Evolutionary conservation across 495 filamentous ascomycete genomes (phyloP), one percentile per base, ranked within the genome.

Genomic region (Xylaria longipes): DNA sequence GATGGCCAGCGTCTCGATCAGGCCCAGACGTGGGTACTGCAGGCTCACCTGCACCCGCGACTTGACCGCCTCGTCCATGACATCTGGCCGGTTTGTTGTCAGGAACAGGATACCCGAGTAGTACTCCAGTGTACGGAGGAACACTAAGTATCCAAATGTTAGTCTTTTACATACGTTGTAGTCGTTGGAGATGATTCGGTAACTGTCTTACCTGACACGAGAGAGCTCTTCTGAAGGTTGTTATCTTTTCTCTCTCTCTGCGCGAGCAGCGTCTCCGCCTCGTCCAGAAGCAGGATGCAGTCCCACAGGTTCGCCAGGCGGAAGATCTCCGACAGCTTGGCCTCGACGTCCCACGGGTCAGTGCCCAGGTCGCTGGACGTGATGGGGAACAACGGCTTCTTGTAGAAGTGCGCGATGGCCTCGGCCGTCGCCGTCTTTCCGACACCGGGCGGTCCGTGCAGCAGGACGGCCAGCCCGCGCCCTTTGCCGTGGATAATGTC

Each of bases 401-500:
- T 69, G 35, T 83, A 82, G 25, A 81, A 73, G 71, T 86, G 82
- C 0, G 89, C 87, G 2, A 89, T 78, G 1, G 82, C 80, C 52
- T 85, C 85, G 1, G 88, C 89, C 0, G 89, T 91, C 0, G 86
- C 79, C 0, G 90, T 91, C 74, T 92, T 91, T 1, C 89, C 89
- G 1, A 86, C 84, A 0, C 89, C 90, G 1, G 90, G 89, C 0
- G 78, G 80, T 6, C 89, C 90, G 56, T 88, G 87, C 0, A 84
- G 82, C 75, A 85, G 56, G 9, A 84, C 74, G 7, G 89, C 82
- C 1, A 91, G 78, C 1, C 88, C 89, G 11, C 81, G 81, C 9
- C 89, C 90, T 73, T 90, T 89, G 46, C 84, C 83, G 65, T 79
- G 76, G 39, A 88, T 84, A 5, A 88, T 70, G 65, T 89, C 86